Percentiles rank a stretch among this genome's conserved stretches.
Evolutionary conservation across 1,284 basidiomycete genomes (phyloP).

Genomic region (Ganoderma lucidum): DNA sequence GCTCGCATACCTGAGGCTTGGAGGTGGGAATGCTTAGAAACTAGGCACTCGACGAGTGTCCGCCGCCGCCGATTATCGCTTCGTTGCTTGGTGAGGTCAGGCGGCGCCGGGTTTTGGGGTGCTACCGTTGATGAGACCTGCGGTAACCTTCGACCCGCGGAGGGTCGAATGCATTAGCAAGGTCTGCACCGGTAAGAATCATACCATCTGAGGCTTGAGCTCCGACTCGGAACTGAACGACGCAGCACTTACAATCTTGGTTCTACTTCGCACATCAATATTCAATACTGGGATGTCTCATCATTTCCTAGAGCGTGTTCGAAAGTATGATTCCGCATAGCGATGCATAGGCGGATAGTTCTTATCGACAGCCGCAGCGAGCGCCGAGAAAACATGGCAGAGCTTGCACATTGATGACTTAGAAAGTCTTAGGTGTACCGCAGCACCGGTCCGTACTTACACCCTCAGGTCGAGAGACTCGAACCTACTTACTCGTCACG

Average conservation of each 20-base stretch:
- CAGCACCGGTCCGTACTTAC: no score
- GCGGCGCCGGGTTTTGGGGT: background rate
- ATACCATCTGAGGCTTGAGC: background rate
- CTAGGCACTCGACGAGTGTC: constrained; percentile 3
- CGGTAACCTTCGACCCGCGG: background rate
- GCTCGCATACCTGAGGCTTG: constrained; percentile 6
- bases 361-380: background rate
- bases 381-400: background rate
- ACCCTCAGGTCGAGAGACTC: no score
- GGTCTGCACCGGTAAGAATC: background rate
- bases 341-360: background rate
- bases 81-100: constrained; percentile 2
- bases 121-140: background rate
- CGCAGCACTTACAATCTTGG: background rate
- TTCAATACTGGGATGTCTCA: background rate
- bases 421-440: background rate
- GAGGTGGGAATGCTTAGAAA: constrained; percentile 16
- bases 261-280: background rate
- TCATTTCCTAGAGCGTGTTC: background rate
- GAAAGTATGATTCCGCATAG: background rate
- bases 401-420: no score
- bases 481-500: no score
- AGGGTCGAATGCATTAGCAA: background rate
- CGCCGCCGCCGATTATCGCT: background rate
- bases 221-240: background rate